phyloP scores from a whole-genome alignment of 2,329 filamentous ascomycete genomes.

The Trichoderma polysporum region DNA sequence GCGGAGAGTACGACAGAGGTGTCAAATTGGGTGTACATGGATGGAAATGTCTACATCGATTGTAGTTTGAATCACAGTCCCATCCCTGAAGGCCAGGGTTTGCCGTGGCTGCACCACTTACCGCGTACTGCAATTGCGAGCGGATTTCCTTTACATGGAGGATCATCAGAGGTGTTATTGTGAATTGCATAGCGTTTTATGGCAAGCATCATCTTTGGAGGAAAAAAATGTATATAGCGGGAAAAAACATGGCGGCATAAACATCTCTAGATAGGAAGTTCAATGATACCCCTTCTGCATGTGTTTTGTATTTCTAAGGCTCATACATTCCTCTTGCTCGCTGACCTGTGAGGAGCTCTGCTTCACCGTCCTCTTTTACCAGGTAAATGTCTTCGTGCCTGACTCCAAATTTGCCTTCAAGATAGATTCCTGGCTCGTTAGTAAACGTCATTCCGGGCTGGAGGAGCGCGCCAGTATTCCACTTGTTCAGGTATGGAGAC shows the following conservation, averaged over 20 bases:
- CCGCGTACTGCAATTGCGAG: slow-evolving; percentile 35
- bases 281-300: slow-evolving; percentile 22
- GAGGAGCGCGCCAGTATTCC: slow-evolving; percentile 49
- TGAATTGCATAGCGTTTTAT: background rate
- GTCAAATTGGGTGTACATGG: slow-evolving; percentile 34
- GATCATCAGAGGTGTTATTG: background rate
- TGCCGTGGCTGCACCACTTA: slow-evolving; percentile 32
- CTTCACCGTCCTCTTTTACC: slow-evolving; percentile 52
- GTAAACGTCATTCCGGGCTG: slow-evolving; percentile 62
- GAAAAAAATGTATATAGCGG: background rate
- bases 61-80: slow-evolving; percentile 36
- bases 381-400: slow-evolving; percentile 63
- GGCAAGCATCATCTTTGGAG: background rate
- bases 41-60: slow-evolving; percentile 37
- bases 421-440: slow-evolving; percentile 62
- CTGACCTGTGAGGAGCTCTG: slow-evolving; percentile 55
- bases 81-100: slow-evolving; percentile 30
- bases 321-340: slow-evolving; percentile 54
- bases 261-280: slow-evolving; percentile 17
- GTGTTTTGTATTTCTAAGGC: slow-evolving; percentile 34
- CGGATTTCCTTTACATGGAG: slow-evolving; percentile 32
- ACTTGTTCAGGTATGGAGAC: slow-evolving; percentile 63
- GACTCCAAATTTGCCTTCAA: slow-evolving; percentile 59
- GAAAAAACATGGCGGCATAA: background rate
- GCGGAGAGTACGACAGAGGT: slow-evolving; percentile 35